These are phyloP conservation scores for Penicillium desertorum DNA, from an alignment of 495 filamentous ascomycete genomes.

Conservation along the genomic window DNA sequence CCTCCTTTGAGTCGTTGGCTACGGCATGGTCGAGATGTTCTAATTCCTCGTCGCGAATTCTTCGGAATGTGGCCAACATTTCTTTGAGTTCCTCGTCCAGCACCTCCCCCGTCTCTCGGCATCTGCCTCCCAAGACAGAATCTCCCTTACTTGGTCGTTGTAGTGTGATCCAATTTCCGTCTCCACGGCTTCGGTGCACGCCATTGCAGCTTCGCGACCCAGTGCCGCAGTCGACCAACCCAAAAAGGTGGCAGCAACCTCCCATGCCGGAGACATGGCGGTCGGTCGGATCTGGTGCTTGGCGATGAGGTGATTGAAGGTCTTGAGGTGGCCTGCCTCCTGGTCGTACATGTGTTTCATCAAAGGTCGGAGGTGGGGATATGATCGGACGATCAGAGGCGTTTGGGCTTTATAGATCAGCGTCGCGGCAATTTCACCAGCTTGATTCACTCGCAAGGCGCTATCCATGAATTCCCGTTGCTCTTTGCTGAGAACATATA, in stretches of 20 bases:
- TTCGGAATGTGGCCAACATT: constrained; percentile 69
- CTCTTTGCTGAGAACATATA: constrained; percentile 62
- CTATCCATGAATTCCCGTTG: constrained; percentile 77
- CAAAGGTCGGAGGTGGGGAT: constrained; percentile 82
- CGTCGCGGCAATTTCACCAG: constrained; percentile 82
- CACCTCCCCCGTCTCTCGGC: constrained; percentile 62
- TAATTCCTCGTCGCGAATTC: constrained; percentile 92
- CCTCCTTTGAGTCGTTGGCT: constrained; percentile 84
- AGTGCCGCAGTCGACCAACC: constrained; percentile 89
- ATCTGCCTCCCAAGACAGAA: constrained; percentile 77
- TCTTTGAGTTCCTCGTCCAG: constrained; percentile 75
- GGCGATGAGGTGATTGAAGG: constrained; percentile 81
- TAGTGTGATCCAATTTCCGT: constrained; percentile 97
- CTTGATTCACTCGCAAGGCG: constrained; percentile 87
- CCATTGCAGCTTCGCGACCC: constrained; percentile 95
- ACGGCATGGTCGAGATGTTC: constrained; percentile 97
- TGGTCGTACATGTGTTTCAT: constrained; percentile 99
- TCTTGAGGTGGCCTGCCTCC: constrained; percentile 80
- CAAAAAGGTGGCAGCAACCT: constrained; percentile 74
- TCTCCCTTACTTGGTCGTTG: constrained; percentile 80
- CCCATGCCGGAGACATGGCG: constrained; percentile 90
- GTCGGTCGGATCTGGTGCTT: constrained; percentile 92
- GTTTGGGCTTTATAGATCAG: constrained; percentile 83
- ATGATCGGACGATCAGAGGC: constrained; percentile 67
- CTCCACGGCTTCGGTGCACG: constrained; percentile 97